Conservation (phyloP, 2,329 filamentous ascomycete genomes). For the Trichoderma hamatum region DNA sequence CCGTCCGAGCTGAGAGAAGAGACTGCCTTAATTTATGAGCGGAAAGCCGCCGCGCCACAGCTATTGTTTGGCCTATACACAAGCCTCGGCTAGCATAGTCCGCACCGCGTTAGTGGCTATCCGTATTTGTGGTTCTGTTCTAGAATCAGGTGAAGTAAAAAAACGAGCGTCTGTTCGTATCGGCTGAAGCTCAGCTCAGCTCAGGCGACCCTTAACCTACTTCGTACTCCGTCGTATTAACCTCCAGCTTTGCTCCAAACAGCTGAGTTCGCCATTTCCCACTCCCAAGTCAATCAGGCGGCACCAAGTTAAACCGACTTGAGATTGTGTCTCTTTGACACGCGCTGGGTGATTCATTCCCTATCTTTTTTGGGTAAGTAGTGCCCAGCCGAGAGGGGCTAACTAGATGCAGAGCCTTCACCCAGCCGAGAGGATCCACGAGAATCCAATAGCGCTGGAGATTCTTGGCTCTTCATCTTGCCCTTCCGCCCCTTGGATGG, state of each 20-base stretch:
- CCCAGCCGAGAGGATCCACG: constrained; percentile 6
- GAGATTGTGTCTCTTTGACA: constrained; percentile 8
- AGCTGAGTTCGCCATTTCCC: constrained; percentile 6
- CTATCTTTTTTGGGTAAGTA: constrained; percentile 11
- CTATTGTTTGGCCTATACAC: background rate
- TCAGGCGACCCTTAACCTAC: constrained; percentile 6
- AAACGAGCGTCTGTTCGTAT: constrained; percentile 8
- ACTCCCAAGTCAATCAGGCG: constrained; percentile 13
- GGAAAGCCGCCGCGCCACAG: constrained; percentile 4
- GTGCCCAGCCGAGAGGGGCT: constrained; percentile 11
- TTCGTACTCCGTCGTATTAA: constrained; percentile 7
- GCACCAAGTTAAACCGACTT: constrained; percentile 12
- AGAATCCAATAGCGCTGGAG: background rate
- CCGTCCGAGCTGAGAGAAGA: background rate
- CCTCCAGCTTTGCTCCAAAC: background rate
- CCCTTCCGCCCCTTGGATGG: background rate
- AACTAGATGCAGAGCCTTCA: constrained; percentile 5
- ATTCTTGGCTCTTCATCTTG: background rate
- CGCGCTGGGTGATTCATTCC: constrained; percentile 9
- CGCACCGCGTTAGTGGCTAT: background rate
- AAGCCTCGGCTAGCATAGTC: constrained; percentile 12
- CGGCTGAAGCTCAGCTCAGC: constrained; percentile 19
- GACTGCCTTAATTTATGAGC: background rate
- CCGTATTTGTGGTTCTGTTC: constrained; percentile 15
- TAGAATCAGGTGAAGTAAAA: constrained; percentile 7